Base-by-base conservation (phyloP, 768 basidiomycete species). In the Clavulina sp. region DNA sequence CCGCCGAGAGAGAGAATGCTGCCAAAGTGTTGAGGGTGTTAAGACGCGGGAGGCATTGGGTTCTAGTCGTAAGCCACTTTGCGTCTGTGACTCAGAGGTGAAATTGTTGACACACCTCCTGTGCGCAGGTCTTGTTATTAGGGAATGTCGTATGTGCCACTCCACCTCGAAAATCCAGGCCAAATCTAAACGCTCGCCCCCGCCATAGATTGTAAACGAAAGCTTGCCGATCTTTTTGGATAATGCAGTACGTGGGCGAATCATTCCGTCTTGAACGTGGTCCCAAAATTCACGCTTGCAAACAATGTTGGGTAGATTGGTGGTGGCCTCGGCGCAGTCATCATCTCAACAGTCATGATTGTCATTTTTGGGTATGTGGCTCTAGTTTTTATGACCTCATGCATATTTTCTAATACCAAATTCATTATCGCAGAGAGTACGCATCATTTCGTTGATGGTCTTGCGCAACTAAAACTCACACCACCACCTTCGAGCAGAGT, bases 1-100 rank as follows among this genome's bases (percentile, higher is more conserved):
- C 66, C 4, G 69, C 59, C 21, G 84, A 92, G 64, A 73, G 75
- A 58, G 57, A 60, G 36, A 84, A 87, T 54, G 86, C 86, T 0
- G 71, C 73, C 60, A 79, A 73, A 67, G 77, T 79, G 2, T 61
- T 77, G 31, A 63, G 59, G 28, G 62, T 79, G 16, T 65, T 79
- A 72, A 63, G 68, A 33, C 74, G 70, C 56, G 83, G 85, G 0
- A 74, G 86, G 2, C 87, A 91, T 64, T 91, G 93, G 93, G 88
- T 96, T 9, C 74, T 97, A 5, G 92, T 95, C 49, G 91, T 88
- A 60, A 29, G 68, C 62, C 49, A 18, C 33, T 34, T 38, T 31
- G 18, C 24, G 19, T 34, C 36, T 13, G 31, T 54, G 24, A 6
- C 18, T n/a, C 30, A 6, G 13, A 16, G 23, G 7, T 24, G 7